phyloP scores from a whole-genome alignment of 305 asterid genomes.

The Salvia sclarea region DNA sequence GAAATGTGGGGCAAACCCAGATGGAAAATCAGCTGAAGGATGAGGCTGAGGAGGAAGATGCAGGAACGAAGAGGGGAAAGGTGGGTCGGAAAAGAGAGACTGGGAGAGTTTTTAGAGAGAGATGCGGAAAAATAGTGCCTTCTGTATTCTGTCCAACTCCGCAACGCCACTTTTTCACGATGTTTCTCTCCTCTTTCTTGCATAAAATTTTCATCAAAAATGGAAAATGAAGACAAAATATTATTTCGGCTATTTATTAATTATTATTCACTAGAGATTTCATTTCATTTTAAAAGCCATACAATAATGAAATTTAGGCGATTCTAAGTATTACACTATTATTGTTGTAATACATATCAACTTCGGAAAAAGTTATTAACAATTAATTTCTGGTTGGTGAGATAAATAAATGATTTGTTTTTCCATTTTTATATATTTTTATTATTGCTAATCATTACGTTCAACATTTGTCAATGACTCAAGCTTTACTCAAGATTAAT shows the following conservation, averaged over 20 bases:
- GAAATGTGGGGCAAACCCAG: constrained; percentile 31
- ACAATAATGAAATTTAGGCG: background rate
- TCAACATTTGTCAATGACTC: too few relatives aligned
- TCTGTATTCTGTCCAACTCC: constrained; percentile 26
- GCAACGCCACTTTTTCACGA: constrained; percentile 40
- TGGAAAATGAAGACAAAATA: background rate
- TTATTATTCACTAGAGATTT: background rate
- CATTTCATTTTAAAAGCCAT: background rate
- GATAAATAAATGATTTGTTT: too few relatives aligned
- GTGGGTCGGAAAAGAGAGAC: constrained; percentile 39
- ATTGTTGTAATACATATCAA: background rate
- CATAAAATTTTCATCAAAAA: background rate
- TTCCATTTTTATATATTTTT: too few relatives aligned
- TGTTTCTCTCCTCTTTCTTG: constrained; percentile 18
- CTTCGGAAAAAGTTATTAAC: too few relatives aligned
- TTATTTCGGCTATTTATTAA: background rate
- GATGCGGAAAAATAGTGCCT: constrained; percentile 32
- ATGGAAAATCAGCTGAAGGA: constrained; percentile 39
- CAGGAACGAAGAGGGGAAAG: constrained; percentile 15
- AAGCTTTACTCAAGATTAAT: too few relatives aligned
- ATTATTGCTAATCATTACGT: too few relatives aligned
- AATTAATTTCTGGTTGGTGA: too few relatives aligned
- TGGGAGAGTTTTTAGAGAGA: constrained; percentile 32
- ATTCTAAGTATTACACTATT: too few relatives aligned
- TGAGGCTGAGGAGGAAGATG: constrained; percentile 42